Percentiles rank a stretch among this genome's conserved stretches.
These are phyloP conservation scores for Candida arabinofermentans DNA, from an alignment of 805 yeast species.

Conservation along the genomic window DNA sequence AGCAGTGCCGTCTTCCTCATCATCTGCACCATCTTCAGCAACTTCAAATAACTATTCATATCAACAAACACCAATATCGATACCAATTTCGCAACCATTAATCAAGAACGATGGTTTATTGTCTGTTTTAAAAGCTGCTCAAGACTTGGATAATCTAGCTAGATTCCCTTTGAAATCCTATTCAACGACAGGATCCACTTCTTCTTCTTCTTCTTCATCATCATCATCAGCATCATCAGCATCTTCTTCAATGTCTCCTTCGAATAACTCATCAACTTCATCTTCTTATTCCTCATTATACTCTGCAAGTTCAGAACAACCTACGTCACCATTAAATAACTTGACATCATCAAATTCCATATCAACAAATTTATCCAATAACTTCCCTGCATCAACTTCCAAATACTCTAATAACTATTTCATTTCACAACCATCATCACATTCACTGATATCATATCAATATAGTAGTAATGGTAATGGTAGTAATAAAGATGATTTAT, in stretches of 20 bases:
- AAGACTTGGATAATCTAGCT: conserved; percentile 13
- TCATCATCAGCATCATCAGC: background rate
- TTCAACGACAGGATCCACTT: background rate
- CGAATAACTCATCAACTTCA: conserved; percentile 5
- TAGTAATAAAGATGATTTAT: no score
- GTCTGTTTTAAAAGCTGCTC: conserved; percentile 25
- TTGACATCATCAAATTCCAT: background rate
- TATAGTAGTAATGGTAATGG: background rate
- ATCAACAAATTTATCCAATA: background rate
- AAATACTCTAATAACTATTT: background rate
- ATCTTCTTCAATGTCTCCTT: conserved; percentile 3
- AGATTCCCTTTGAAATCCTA: background rate
- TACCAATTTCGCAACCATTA: background rate
- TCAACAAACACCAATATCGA: background rate
- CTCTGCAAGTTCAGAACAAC: background rate
- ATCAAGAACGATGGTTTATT: conserved; percentile 16
- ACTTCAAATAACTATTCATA: no score
- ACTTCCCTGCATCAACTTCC: background rate
- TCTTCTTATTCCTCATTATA: conserved; percentile 9
- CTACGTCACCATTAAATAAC: background rate
- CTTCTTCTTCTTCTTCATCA: background rate
- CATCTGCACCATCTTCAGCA: no score
- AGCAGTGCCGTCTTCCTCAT: no score
- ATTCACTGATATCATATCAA: background rate
- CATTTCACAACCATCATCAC: background rate